Evolutionary conservation across 768 basidiomycete genomes (phyloP).

Genomic region (Strobilomyces echinocephalus): DNA sequence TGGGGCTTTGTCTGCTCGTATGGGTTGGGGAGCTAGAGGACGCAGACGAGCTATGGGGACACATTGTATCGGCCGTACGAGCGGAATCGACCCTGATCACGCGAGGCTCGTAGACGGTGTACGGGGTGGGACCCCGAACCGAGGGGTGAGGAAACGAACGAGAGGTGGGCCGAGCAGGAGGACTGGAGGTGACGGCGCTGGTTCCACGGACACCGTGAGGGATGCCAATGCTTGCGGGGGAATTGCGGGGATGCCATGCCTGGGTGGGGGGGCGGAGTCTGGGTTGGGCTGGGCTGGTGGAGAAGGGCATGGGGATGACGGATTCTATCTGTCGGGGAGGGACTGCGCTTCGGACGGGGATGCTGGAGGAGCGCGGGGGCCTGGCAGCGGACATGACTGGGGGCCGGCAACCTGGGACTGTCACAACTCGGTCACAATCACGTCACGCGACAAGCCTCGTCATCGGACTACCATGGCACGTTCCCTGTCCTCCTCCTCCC

Average conservation of each 20-base stretch:
- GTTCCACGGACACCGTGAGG: constrained; percentile 38
- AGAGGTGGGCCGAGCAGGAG: constrained; percentile 39
- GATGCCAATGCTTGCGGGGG: constrained; percentile 33
- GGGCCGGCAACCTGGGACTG: too few relatives aligned
- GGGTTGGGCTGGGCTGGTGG: constrained; percentile 32
- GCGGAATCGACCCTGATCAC: constrained; percentile 56
- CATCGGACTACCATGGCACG: constrained; percentile 20
- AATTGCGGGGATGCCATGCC: constrained; percentile 26
- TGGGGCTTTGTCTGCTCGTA: constrained; percentile 43
- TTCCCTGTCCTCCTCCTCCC: not conserved
- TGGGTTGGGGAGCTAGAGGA: constrained; percentile 43
- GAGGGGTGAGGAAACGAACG: constrained; percentile 42
- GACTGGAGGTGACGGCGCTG: constrained; percentile 30
- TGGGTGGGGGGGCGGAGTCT: constrained; percentile 38
- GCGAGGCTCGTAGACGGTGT: constrained; percentile 54
- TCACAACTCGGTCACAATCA: constrained; percentile 28
- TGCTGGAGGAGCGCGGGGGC: constrained; percentile 59
- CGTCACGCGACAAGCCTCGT: constrained; percentile 18
- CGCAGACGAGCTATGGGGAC: constrained; percentile 34
- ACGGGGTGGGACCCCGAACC: constrained; percentile 30
- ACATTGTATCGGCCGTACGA: constrained; percentile 39
- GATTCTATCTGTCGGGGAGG: constrained; percentile 61
- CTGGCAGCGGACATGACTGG: constrained; percentile 40
- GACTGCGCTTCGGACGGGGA: constrained; percentile 51
- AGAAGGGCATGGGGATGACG: constrained; percentile 58